Evolutionary conservation across 2,329 filamentous ascomycete species (phyloP), one percentile per base, ranked within the genome.

Genomic region (Pseudocercospora crystallina): DNA sequence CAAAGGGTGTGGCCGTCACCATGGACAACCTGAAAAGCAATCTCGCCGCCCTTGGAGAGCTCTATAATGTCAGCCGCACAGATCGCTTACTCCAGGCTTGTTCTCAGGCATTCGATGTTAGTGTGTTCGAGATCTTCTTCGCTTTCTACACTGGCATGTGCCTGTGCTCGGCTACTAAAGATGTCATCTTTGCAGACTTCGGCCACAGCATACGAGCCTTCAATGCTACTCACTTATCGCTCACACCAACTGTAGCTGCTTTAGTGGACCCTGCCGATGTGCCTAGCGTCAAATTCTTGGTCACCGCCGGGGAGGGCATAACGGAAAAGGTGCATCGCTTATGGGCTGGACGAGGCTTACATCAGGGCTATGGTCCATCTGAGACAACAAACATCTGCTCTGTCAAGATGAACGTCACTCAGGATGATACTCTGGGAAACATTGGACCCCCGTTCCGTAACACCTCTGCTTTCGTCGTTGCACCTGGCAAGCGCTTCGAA

Each of bases 381-480:
- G 90, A 95, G 68, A 90, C 87, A 0, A 95, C 89, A 1, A 95
- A 95, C 58, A 90, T 95, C 14, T 95, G 89, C 69, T 90, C 87
- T 0, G 80, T 92, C 8, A 85, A 84, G 53, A 69, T 76, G 7
- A 76, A 79, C 34, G 83, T 92, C 65, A 69, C 73, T 0, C 58
- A 61, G 0, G 70, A 73, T 0, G 82, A 90, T 61, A 71, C 79
- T 14, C 81, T 88, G 43, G 85, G 84, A 54, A 90, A 91, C 59
- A 83, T 96, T n/a, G 91, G 91, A 0, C 78, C 75, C 52, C 80
- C 84, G 0, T 81, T 96, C 26, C 72, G 77, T 8, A 95, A 92
- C 54, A 95, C 88, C 0, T 94, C 89, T 0, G 79, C 81, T 0
- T 82, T 90, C 51, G 82, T 95, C 1, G 66, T 87, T 12, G 65